Conservation (phyloP, 2,329 filamentous ascomycete genomes). For the Chaetomium sp. region DNA sequence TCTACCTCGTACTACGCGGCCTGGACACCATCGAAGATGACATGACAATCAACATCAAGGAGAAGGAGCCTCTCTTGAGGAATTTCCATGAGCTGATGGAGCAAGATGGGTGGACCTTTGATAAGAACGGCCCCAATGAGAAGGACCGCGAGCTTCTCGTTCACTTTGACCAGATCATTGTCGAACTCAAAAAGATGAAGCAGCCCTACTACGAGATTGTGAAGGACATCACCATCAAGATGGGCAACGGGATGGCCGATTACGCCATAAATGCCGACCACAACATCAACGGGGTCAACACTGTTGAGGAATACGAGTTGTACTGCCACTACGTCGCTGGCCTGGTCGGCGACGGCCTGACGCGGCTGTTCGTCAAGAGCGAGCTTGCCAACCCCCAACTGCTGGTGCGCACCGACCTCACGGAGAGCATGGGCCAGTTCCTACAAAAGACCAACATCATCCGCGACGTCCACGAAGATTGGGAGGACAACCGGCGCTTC, state of each 20-base stretch:
- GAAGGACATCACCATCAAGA: conserved; percentile 84
- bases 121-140: conserved; percentile 79
- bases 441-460: conserved; percentile 99
- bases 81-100: conserved; percentile 75
- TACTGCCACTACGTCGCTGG: conserved; percentile 99
- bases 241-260: conserved; percentile 99
- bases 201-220: conserved; percentile 78
- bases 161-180: conserved; percentile 80
- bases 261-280: conserved; percentile 80
- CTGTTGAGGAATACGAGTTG: conserved; percentile 81
- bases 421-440: conserved; percentile 95
- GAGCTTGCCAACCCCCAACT: conserved; percentile 82
- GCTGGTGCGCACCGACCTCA: conserved; percentile 68
- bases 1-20: conserved; percentile 87
- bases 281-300: conserved; percentile 73
- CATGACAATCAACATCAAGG: conserved; percentile 76
- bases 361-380: conserved; percentile 80
- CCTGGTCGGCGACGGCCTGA: conserved; percentile 90
- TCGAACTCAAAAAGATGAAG: conserved; percentile 85
- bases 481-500: conserved; percentile 79
- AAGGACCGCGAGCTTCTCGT: conserved; percentile 91
- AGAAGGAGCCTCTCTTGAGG: conserved; percentile 80
- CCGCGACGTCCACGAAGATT: conserved; percentile 87
- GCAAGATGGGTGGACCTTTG: conserved; percentile 84
- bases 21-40: conserved; percentile 99